Evolutionary conservation across 306 rosid genomes (phyloP).

Genomic region (Quercus cerris): DNA sequence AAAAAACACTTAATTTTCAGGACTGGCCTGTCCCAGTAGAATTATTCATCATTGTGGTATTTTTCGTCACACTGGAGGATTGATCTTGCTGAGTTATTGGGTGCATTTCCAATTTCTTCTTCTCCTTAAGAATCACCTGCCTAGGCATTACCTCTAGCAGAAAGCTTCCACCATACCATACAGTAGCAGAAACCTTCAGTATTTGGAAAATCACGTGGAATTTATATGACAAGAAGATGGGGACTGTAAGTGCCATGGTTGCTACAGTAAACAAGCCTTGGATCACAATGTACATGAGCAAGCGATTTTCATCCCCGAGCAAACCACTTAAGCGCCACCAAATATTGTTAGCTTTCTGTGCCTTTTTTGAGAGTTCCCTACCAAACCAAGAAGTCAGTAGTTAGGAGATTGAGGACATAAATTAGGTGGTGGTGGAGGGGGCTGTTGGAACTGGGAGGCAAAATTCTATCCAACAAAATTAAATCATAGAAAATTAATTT

Average conservation of each 20-base stretch:
- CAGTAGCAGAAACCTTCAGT: slow-evolving; percentile 81
- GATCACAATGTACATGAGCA: slow-evolving; percentile 69
- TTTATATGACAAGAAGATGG: slow-evolving; percentile 80
- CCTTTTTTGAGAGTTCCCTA: slow-evolving; percentile 90
- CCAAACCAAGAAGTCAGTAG: slow-evolving; percentile 5
- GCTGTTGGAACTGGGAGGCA: not conserved
- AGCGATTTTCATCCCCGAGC: slow-evolving; percentile 90
- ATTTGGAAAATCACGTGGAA: slow-evolving; percentile 68
- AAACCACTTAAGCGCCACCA: slow-evolving; percentile 96
- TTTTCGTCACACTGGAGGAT: slow-evolving; percentile 14
- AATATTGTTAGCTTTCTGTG: slow-evolving; percentile 80
- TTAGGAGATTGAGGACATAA: not conserved
- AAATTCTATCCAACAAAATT: not conserved
- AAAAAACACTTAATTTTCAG: not conserved
- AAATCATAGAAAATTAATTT: not conserved
- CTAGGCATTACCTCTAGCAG: slow-evolving; percentile 92
- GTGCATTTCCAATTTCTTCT: slow-evolving; percentile 59
- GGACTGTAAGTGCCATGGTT: slow-evolving; percentile 90
- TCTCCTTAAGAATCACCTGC: slow-evolving; percentile 87
- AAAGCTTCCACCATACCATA: slow-evolving; percentile 95
- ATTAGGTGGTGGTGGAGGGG: not conserved
- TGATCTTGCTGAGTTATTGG: slow-evolving; percentile 28
- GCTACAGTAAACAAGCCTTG: slow-evolving; percentile 83
- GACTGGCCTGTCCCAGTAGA: slow-evolving; percentile 4
- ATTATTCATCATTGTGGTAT: not conserved